Conservation (phyloP, 225 moss, liverwort and hornwort genomes). For the Marchantia paleacea region DNA sequence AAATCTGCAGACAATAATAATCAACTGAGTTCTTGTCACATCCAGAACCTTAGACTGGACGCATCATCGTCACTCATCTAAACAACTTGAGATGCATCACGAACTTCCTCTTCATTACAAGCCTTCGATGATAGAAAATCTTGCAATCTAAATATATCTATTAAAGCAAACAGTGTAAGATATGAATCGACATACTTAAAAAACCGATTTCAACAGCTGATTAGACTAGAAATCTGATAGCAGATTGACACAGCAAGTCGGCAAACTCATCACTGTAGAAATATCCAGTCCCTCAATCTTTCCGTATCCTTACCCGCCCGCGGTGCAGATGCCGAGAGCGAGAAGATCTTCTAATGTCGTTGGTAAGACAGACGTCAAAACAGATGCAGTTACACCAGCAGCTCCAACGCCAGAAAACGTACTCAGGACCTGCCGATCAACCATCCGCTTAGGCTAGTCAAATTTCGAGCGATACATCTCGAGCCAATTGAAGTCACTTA, state of each 20-base stretch:
- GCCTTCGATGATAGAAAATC: too few relatives aligned
- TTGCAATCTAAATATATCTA: too few relatives aligned
- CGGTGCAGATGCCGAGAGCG: slow-evolving; percentile 87
- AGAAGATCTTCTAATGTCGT: slow-evolving; percentile 86
- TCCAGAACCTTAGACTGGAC: neutral
- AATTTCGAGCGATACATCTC: too few relatives aligned
- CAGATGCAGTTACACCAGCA: slow-evolving; percentile 88
- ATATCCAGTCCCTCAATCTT: too few relatives aligned
- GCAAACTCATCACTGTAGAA: too few relatives aligned
- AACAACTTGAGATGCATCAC: neutral
- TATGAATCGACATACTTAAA: too few relatives aligned
- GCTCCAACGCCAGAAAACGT: slow-evolving; percentile 76
- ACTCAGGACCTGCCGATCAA: slow-evolving; percentile 52
- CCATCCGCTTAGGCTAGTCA: neutral
- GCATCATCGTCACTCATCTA: neutral
- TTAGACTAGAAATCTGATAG: too few relatives aligned
- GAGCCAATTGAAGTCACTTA: too few relatives aligned
- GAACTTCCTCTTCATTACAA: neutral
- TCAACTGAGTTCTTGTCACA: neutral
- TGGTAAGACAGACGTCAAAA: slow-evolving; percentile 79
- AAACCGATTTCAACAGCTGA: too few relatives aligned
- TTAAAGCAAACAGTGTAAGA: too few relatives aligned
- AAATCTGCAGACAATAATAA: slow-evolving; percentile 45
- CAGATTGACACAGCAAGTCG: too few relatives aligned
- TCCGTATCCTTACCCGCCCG: slow-evolving; percentile 70